Base-by-base conservation (phyloP, 805 yeast genomes). In the Lachancea waltii region DNA sequence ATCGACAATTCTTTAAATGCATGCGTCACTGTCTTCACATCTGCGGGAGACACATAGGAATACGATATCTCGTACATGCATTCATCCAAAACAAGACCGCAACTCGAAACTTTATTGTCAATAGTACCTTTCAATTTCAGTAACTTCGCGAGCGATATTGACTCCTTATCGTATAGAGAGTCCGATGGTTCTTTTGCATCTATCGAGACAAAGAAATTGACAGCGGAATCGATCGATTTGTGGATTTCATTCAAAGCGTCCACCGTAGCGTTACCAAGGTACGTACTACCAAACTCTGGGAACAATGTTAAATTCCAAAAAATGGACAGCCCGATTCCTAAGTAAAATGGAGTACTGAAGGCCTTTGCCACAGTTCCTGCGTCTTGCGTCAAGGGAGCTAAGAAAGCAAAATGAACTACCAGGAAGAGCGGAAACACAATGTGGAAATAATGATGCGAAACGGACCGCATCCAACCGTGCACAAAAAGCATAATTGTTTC, bases 231-330 rank as follows among this genome's bases (percentile, higher is more conserved):
- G 10, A 70, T 42, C 11, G 69, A 60, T n/a, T 40, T 40, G 14
- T 70, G 70, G 3, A 70, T 44, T 36, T 64, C 68, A 41, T 65
- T 62, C 15, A 72, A 35, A 0, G 69, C 55, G 25, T 62, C 62
- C 0, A 67, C 53, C 5, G 69, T 60, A 1, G 71, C 56, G 23
- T 62, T 62, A 20, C 77, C 77, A 9, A 73, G 47, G 45, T 65
- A 69, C 0, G 72, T 63, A 17, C 73, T 64, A 11, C 78, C 78
- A 51, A 70, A 69, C 43, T 73, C 78, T 1, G 78, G 78, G 44
- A 69, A 72, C 9, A 73, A 42, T 1, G 57, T 24, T 28, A 73
- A 34, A 41, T 70, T 72, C 51, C 70, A 63, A 19, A 65, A 56
- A n/a, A 70, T 40, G 0, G 72, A 59, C 41, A 70, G 51, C 0